Conservation (phyloP, 345 rosid genomes). For the Hypericum androsaemum region DNA sequence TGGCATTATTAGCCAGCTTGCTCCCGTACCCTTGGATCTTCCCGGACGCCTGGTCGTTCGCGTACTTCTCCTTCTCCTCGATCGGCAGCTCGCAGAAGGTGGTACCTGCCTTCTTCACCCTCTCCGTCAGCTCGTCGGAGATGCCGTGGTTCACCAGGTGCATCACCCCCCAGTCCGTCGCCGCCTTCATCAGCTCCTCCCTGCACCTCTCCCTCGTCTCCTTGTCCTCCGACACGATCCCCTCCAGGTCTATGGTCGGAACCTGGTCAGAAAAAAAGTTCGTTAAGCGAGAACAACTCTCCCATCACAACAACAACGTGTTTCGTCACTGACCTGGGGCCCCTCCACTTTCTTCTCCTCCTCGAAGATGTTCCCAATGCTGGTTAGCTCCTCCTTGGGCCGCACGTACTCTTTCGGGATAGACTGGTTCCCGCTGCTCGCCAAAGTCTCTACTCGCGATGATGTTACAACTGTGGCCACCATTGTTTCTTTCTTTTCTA, state of each 20-base stretch:
- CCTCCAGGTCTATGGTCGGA: conserved; percentile 61
- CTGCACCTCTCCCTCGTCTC: conserved; percentile 39
- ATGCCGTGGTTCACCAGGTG: conserved; percentile 87
- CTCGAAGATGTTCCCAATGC: conserved; percentile 62
- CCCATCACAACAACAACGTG: too few species aligned
- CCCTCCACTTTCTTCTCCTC: conserved; percentile 70
- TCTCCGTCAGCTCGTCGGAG: conserved; percentile 39
- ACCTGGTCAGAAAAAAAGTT: conserved; percentile 5
- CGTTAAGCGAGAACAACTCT: too few species aligned
- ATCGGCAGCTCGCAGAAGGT: conserved; percentile 50
- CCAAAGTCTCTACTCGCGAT: conserved; percentile 58
- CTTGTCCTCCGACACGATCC: conserved; percentile 46
- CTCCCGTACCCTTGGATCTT: conserved; percentile 93
- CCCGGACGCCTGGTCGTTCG: conserved; percentile 71
- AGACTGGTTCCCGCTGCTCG: conserved; percentile 58
- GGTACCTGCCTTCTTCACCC: conserved; percentile 56
- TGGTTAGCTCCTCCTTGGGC: conserved; percentile 60
- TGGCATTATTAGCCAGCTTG: conserved; percentile 80
- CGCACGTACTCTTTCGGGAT: conserved; percentile 78
- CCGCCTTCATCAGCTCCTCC: conserved; percentile 44
- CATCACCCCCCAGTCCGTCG: conserved; percentile 90
- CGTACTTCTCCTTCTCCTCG: conserved; percentile 86
- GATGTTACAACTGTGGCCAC: conserved; percentile 13
- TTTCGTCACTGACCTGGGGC: conserved; percentile 28
- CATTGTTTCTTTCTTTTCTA: conserved; percentile 9